A percentile compares a stretch with the other conserved stretches of the same genome.
Conservation (phyloP, 106 monocot species). For the Gastrodia elata region DNA sequence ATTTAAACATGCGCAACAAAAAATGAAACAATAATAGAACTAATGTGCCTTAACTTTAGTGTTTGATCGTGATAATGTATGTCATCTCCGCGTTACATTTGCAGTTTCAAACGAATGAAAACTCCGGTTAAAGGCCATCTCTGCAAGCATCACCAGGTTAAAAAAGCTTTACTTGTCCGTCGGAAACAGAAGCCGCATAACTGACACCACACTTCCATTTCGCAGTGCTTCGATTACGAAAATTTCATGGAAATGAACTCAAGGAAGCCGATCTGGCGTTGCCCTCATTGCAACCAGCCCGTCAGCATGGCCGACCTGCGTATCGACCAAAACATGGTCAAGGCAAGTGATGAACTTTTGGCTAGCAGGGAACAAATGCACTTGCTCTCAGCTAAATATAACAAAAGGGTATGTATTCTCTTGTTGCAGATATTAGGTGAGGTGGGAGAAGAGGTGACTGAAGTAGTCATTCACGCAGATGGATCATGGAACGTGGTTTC, state of each 20-base stretch:
- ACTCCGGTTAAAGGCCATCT: conserved; percentile 84
- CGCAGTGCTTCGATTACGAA: conserved; percentile 96
- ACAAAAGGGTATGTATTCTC: neutral
- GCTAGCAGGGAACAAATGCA: no score
- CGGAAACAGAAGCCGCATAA: neutral
- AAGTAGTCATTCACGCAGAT: conserved; percentile 43
- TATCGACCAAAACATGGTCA: conserved; percentile 73
- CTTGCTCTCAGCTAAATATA: neutral
- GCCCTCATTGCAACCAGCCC: conserved; percentile 80
- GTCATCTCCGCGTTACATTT: neutral
- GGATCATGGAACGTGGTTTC: conserved; percentile 41
- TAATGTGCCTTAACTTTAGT: neutral
- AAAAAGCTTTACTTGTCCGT: neutral
- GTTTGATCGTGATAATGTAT: neutral
- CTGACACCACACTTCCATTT: conserved; percentile 2
- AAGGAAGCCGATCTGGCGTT: conserved; percentile 84
- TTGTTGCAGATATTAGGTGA: conserved; percentile 43
- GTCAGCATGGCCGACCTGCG: conserved; percentile 60
- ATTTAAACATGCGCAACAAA: neutral
- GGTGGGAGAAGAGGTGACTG: conserved; percentile 26
- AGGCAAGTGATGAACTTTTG: conserved; percentile 36
- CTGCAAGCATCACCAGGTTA: conserved; percentile 92
- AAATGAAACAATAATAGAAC: neutral
- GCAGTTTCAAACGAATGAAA: conserved; percentile 79
- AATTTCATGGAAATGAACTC: conserved; percentile 88